phyloP scores from a whole-genome alignment of 2,329 filamentous ascomycete genomes.

The Pseudogymnoascus sp. region DNA sequence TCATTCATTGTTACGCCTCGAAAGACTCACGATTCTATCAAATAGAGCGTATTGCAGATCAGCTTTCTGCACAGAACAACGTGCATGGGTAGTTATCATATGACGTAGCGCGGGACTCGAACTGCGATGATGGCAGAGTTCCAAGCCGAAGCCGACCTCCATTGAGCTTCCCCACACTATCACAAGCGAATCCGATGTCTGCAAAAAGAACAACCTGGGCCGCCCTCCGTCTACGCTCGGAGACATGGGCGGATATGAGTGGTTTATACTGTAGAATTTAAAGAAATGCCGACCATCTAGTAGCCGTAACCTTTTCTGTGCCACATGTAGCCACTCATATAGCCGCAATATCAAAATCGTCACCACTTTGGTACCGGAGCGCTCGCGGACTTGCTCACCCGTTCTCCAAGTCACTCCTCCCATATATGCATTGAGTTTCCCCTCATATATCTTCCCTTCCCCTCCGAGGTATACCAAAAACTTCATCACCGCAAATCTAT shows the following conservation, averaged over 20 bases:
- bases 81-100: not conserved
- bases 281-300: not conserved
- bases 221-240: conserved; percentile 8
- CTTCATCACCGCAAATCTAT: conserved; percentile 2
- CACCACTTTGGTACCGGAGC: conserved; percentile 3
- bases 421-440: conserved; percentile 11
- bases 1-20: not conserved
- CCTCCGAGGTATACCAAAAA: conserved; percentile 1
- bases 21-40: not conserved
- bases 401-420: not conserved
- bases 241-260: not conserved
- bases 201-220: not conserved
- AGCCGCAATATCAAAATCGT: conserved; percentile 5
- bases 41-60: not conserved
- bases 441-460: conserved; percentile 10
- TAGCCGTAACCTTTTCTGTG: not conserved
- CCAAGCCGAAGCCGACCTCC: not conserved
- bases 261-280: not conserved
- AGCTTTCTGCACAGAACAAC: not conserved
- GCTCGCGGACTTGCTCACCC: conserved; percentile 9
- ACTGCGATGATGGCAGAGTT: not conserved
- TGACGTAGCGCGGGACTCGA: not conserved
- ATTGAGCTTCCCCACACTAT: conserved; percentile 11
- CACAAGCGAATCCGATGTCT: conserved; percentile 9
- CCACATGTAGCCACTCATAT: not conserved